phyloP scores from a whole-genome alignment of 345 rosid species.

The Bruguiera gymnorhiza region DNA sequence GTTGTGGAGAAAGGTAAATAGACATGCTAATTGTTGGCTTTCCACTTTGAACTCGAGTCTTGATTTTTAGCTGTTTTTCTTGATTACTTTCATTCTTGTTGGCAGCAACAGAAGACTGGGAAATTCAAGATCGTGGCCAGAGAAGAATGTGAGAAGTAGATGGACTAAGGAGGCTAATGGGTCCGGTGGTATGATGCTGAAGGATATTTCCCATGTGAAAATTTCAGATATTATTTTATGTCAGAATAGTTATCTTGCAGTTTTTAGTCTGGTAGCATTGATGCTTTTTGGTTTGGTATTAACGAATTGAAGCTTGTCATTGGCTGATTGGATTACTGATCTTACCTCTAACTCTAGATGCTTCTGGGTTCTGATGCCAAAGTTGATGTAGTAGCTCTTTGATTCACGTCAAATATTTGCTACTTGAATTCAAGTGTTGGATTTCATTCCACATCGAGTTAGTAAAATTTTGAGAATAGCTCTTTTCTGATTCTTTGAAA shows the following conservation, averaged over 20 bases:
- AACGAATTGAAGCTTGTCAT: not conserved
- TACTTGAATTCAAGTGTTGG: not conserved
- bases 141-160: conserved; percentile 38
- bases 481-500: not conserved
- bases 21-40: not conserved
- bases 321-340: too few relatives aligned
- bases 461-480: not conserved
- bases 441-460: not conserved
- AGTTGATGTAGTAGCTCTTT: not conserved
- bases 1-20: conserved; percentile 71
- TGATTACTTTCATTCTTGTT: conserved; percentile 14
- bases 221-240: not conserved
- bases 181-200: not conserved
- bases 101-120: conserved; percentile 89
- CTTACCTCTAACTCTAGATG: too few relatives aligned
- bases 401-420: not conserved
- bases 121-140: conserved; percentile 96
- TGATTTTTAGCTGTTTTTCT: not conserved
- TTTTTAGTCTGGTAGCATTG: not conserved
- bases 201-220: not conserved
- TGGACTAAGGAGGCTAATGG: not conserved
- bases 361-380: too few relatives aligned
- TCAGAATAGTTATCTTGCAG: not conserved
- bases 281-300: not conserved
- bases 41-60: not conserved